Evolutionary conservation across 768 basidiomycete genomes (phyloP).

Genomic region (Crucibulum laeve): DNA sequence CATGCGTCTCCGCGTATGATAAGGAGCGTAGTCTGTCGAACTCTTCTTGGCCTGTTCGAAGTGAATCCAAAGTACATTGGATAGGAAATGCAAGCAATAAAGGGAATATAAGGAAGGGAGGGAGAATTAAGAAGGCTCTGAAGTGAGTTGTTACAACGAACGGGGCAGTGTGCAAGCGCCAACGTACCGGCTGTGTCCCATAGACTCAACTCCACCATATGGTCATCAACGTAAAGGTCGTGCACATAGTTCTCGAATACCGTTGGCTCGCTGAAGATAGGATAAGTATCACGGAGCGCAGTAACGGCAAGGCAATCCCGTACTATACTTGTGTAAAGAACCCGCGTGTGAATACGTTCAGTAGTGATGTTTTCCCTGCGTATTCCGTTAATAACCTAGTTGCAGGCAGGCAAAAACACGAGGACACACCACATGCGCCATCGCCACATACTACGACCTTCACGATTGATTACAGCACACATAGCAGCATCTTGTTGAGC

Average conservation of each 20-base stretch:
- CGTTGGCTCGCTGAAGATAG: conserved; percentile 67
- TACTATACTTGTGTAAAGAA: conserved; percentile 95
- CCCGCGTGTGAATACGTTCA: conserved; percentile 87
- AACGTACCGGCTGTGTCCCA: conserved; percentile 95
- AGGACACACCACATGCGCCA: conserved; percentile 80
- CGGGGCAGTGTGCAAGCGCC: no score
- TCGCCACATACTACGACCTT: conserved; percentile 90
- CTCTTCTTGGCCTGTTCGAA: conserved; percentile 80
- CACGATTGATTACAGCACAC: conserved; percentile 7
- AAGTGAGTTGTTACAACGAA: no score
- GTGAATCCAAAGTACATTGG: conserved; percentile 26
- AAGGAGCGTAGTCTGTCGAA: conserved; percentile 91
- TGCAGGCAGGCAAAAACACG: conserved; percentile 10
- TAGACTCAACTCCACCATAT: conserved; percentile 83
- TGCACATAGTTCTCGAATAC: conserved; percentile 99
- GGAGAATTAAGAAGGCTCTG: conserved; percentile 2
- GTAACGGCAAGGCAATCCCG: conserved; percentile 20
- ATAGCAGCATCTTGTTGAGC: background rate
- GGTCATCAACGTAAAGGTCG: conserved; percentile 82
- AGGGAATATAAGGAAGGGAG: conserved; percentile 6
- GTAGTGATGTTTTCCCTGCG: conserved; percentile 74
- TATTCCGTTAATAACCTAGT: conserved; percentile 13
- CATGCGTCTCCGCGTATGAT: conserved; percentile 96
- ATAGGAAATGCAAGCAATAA: conserved; percentile 5
- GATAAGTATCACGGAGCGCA: background rate